These are phyloP conservation scores for Polytrichum commune DNA, from an alignment of 225 moss, liverwort and hornwort genomes.

Conservation along the genomic window DNA sequence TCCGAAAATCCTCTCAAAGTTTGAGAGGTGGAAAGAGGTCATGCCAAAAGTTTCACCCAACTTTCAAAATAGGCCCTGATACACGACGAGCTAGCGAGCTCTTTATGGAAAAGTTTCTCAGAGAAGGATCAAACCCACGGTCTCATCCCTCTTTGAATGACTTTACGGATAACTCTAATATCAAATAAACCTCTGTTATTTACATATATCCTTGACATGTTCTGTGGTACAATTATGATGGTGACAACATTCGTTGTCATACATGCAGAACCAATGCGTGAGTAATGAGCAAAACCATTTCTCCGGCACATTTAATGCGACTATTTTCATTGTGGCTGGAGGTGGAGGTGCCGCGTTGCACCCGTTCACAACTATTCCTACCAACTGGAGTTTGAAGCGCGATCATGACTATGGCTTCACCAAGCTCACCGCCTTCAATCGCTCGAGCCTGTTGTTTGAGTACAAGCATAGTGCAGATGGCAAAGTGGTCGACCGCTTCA, in stretches of 20 bases:
- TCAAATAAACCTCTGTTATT: not conserved
- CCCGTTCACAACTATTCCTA: conserved; percentile 32
- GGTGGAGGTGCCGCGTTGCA: conserved; percentile 51
- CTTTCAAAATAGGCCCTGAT: too few species aligned
- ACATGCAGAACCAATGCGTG: conserved; percentile 43
- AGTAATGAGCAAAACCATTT: conserved; percentile 37
- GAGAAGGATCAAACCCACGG: too few species aligned
- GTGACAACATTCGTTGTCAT: too few species aligned
- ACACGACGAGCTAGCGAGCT: too few species aligned
- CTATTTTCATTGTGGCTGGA: conserved; percentile 59
- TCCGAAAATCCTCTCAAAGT: too few species aligned
- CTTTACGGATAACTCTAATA: too few species aligned
- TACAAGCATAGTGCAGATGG: conserved; percentile 63
- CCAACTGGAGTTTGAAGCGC: conserved; percentile 47
- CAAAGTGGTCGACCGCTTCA: conserved; percentile 47
- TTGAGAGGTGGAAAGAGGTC: too few species aligned
- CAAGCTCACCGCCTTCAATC: conserved; percentile 59
- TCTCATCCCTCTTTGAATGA: too few species aligned
- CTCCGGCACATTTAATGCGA: conserved; percentile 63
- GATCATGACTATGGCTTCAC: conserved; percentile 57
- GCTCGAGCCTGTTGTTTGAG: conserved; percentile 53
- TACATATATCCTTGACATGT: too few species aligned
- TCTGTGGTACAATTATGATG: too few species aligned
- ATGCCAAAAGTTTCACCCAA: too few species aligned
- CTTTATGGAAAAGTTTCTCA: too few species aligned